Evolutionary conservation across 1,284 basidiomycete genomes (phyloP), one percentile per base, ranked within the genome.

Genomic region (Termitomyces sp.): DNA sequence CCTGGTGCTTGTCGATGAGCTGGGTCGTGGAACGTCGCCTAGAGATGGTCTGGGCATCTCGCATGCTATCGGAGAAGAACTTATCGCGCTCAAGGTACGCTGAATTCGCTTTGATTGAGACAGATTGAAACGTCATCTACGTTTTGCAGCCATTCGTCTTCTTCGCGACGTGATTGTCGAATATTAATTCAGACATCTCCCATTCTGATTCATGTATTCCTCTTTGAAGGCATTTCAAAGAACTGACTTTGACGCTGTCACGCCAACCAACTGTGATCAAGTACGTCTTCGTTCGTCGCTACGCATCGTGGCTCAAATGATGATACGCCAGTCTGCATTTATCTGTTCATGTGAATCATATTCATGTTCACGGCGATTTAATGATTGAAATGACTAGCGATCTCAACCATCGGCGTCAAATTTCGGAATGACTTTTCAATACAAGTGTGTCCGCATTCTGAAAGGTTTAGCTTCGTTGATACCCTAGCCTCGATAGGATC

Each of bases 61-160:
- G 0, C 90, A 96, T 69, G 94, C 96, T 0, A 90, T 98, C 55
- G 91, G 92, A 0, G 95, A 98, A 68, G 83, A 82, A 41, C 77
- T 98, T 53, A 86, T 97, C 60, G 73, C 74, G 43, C 70, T 79
- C 40, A 89, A 88, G 74, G 94, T 88, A 45, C 31, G 72, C 58
- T 19, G 52, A 8, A 10, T 33, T 41, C 17, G 4, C 30, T 21
- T 2, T 53, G 33, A 12, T 19, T 24, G 19, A 44, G 10, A n/a
- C 43, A 56, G 19, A 58, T 46, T 36, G n/a, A 21, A 3, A 13
- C 9, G n/a, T n/a, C 45, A 36, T 33, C 52, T 31, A 34, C 33
- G 4, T 36, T 48, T 19, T 36, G n/a, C 52, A 94, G 90, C 77
- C 85, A 9, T 90, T 88, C 60, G 88, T 90, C 1, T 90, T 97